Evolutionary conservation across 2,329 filamentous ascomycete species (phyloP), one percentile per base, ranked within the genome.

Genomic region (Neonectria punicea): DNA sequence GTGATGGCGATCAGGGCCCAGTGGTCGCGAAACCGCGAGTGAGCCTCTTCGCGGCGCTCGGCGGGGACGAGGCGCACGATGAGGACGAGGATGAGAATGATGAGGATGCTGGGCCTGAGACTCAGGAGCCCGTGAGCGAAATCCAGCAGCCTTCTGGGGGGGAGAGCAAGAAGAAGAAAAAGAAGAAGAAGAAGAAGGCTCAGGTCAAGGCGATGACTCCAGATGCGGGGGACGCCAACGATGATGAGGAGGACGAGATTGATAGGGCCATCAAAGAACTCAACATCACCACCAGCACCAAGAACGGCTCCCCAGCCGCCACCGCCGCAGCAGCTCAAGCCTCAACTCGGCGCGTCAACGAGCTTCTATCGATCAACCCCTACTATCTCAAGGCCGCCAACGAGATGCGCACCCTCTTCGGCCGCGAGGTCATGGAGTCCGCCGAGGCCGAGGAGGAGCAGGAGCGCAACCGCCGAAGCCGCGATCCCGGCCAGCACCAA

Each of bases 351-450:
- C 72, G 78, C 13, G 75, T 80, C 46, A 81, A 80, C 61, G 73
- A 80, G 32, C 79, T 87, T 4, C 77, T 89, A 2, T 77, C 80
- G 32, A 82, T 87, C 72, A 86, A 86, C 70, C 87, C 90, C 1
- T 87, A 92, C 70, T 89, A 94, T 71, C 86, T 99, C 11, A 94
- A 95, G 76, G 93, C 93, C 8, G 85, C 91, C 39, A 97, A 97
- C 74, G 96, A 99, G 81, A 98, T 99, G 93, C 91, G 86, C 55
- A 82, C 81, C 32, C 78, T 89, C 2, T 89, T 86, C 77, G 87
- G 84, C 7, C 82, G 81, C 69, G 88, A 84, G 60, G 87, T 82
- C 74, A 91, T 85, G 78, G 87, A 82, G 74, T 85, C 82, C 1
- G 86, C 83, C 9, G 76, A 82, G 16, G 81, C 79, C 7, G 86